Evolutionary conservation across 2,329 filamentous ascomycete species (phyloP), one percentile per base, ranked within the genome.

Genomic region (Aspergillus hiratsukae): DNA sequence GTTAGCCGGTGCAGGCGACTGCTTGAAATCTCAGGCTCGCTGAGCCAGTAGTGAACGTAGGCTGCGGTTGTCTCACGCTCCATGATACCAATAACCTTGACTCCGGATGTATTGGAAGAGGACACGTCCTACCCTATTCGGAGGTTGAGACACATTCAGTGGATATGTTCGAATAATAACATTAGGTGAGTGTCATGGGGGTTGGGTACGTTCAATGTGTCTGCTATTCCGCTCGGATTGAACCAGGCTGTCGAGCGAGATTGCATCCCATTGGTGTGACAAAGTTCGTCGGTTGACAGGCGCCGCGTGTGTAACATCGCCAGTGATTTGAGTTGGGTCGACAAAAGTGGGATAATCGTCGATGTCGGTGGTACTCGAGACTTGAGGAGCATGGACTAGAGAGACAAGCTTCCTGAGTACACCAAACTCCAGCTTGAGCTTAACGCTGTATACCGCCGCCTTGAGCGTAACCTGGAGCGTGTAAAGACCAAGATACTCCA

Each of bases 391-490:
- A 28, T 72, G 68, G 35, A 76, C 74, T n/a, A 78, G 64, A 0
- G 71, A 66, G 37, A 78, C 72, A 5, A 78, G 65, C 58, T 76
- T 75, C n/a, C 74, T 67, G 23, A 79, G 66, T 11, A 78, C 77
- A n/a, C 72, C 77, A 48, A 79, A 79, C 61, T 80, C 78, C 10
- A 80, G 70, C 61, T 80, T 80, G 54, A 80, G 66, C 61, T 80
- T 80, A 61, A 80, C 69, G 48, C 77, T 79, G 65, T 80, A 80
- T 11, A 79, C 72, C 49, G 76, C 72, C 3, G 72, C 71, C 60
- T 80, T 80, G 35, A 79, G 58, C 3, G 73, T 76, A 1, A 74
- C 77, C 57, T 80, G 77, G 11, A 78, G 68, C 6, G 72, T 68
- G 60, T 78, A 79, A 27, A 72, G 64, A 10, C 72, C 74, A 41